Conservation (phyloP, 306 rosid species). For the Pterocarpus macrocarpus region DNA sequence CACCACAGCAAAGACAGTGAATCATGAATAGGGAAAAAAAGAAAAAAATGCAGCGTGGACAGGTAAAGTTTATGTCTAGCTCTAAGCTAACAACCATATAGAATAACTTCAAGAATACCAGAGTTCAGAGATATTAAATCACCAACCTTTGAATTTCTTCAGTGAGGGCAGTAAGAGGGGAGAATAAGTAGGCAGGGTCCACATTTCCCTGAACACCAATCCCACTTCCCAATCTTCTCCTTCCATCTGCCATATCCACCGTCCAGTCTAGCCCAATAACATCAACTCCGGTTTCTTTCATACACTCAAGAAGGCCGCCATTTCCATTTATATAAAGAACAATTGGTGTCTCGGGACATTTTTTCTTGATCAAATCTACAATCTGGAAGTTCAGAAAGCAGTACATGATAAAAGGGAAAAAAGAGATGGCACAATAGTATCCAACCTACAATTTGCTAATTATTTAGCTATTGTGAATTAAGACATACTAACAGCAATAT, state of each 20-base stretch:
- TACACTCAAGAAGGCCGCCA: conserved; percentile 96
- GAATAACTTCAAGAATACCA: conserved; percentile 31
- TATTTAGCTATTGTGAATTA: conserved; percentile 2
- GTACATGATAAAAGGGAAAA: conserved; percentile 10
- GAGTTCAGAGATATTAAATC: conserved; percentile 6
- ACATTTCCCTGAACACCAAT: conserved; percentile 93
- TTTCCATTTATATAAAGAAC: conserved; percentile 96
- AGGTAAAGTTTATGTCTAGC: conserved; percentile 4
- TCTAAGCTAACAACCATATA: neutral
- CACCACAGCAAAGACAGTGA: neutral
- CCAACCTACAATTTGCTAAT: conserved; percentile 19
- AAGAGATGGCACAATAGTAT: conserved; percentile 10
- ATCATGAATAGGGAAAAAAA: neutral
- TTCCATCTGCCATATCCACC: conserved; percentile 96
- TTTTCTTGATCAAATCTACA: conserved; percentile 70
- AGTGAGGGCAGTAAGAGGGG: conserved; percentile 80
- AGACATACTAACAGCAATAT: neutral
- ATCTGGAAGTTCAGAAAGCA: conserved; percentile 65
- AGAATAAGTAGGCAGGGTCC: conserved; percentile 92
- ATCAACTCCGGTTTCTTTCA: conserved; percentile 89
- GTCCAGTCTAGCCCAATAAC: conserved; percentile 99
- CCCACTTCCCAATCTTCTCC: conserved; percentile 79
- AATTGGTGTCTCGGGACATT: conserved; percentile 82
- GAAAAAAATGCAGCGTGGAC: neutral
- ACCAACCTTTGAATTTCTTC: conserved; percentile 94